These are phyloP conservation scores for Aegilops sharonensis DNA, from an alignment of 176 grass and related monocot species.

Conservation along the genomic window DNA sequence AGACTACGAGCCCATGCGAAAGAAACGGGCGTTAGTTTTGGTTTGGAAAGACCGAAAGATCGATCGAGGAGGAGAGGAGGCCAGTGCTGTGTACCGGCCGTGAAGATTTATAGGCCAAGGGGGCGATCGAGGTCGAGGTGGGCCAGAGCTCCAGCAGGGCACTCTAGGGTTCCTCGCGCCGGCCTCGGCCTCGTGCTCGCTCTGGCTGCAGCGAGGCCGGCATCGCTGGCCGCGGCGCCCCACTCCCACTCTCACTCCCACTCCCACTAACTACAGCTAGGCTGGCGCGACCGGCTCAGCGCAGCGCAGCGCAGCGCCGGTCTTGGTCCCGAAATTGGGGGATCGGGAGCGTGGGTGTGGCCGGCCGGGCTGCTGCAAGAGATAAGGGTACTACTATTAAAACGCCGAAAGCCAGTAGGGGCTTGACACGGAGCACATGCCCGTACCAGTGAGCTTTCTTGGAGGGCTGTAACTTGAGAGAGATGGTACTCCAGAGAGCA, in stretches of 20 bases:
- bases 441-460: background rate
- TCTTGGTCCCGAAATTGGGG: background rate
- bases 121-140: background rate
- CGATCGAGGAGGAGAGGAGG: background rate
- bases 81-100: background rate
- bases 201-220: background rate
- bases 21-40: background rate
- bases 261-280: background rate
- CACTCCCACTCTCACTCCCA: background rate
- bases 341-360: background rate
- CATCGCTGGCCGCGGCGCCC: background rate
- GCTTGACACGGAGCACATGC: slow-evolving; percentile 50
- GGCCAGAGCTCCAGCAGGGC: background rate
- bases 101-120: slow-evolving; percentile 28
- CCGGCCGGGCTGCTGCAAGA: slow-evolving; percentile 23
- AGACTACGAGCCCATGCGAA: background rate
- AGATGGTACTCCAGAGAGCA: background rate
- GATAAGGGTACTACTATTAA: slow-evolving; percentile 43
- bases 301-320: background rate
- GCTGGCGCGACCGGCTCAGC: background rate
- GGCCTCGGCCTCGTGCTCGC: background rate
- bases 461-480: background rate
- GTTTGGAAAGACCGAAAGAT: background rate
- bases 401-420: slow-evolving; percentile 26
- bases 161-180: background rate